Conservation (phyloP, 192 early-diverging fungal species). For the Ambispora gerdemannii region DNA sequence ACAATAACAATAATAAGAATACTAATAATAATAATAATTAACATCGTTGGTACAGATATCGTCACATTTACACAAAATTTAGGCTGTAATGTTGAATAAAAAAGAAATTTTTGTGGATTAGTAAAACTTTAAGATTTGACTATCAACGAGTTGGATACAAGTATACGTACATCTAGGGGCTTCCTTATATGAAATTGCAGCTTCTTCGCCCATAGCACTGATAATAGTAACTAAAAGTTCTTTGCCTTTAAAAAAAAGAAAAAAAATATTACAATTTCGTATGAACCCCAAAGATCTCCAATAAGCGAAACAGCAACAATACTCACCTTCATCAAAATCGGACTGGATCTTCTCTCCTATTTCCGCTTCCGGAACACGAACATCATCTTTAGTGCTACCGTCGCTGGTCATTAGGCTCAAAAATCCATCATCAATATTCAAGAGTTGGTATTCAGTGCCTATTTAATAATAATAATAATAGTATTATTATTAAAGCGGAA, state of each 20-base stretch:
- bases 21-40: too few species aligned
- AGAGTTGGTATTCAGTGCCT: constrained; percentile 69
- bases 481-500: background rate
- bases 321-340: constrained; percentile 65
- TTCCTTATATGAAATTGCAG: constrained; percentile 77
- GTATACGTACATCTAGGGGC: constrained; percentile 48
- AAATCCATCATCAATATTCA: constrained; percentile 90
- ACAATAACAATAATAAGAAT: too few species aligned
- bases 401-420: constrained; percentile 77
- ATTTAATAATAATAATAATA: background rate
- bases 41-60: too few species aligned
- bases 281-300: too few species aligned
- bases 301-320: too few species aligned
- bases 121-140: too few species aligned
- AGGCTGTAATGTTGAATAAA: too few species aligned
- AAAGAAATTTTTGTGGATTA: too few species aligned
- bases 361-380: constrained; percentile 87
- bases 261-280: too few species aligned
- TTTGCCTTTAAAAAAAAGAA: constrained; percentile 45
- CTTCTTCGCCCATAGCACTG: constrained; percentile 91
- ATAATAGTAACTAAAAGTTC: constrained; percentile 85
- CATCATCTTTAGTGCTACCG: constrained; percentile 91
- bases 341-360: constrained; percentile 69
- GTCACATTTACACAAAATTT: too few species aligned
- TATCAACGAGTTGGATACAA: too few species aligned